Base-by-base conservation (phyloP, 2,329 filamentous ascomycete species). In the Claviceps sp. region DNA sequence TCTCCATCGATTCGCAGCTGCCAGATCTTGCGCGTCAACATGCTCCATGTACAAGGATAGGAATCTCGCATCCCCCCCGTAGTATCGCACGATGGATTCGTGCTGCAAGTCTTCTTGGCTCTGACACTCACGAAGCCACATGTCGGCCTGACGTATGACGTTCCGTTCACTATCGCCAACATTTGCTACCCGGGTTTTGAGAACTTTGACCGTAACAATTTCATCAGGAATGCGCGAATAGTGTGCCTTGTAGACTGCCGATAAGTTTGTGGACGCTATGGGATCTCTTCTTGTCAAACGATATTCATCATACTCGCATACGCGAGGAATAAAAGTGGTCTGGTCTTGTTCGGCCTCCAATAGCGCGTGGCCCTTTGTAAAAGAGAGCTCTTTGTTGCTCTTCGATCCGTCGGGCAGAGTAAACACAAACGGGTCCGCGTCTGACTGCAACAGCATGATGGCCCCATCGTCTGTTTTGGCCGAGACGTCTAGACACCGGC, bases 1-100 rank as follows among this genome's bases (percentile, higher is more conserved):
- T 24, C 77, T 73, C 78, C 77, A 81, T 8, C 70, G 66, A 41
- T 70, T 67, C 48, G 68, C 64, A 34, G 70, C 69, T 1, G 74
- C 71, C 40, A 82, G 66, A 56, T 81, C 78, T 45, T 71, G 72
- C 13, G 75, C 77, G 50, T 79, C 75, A 4, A 81, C 70, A 54
- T 80, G 75, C 60, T 81, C 78, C 78, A 82, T 81, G 59, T 80
- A 81, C 9, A 81, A 62, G 2, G 77, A 78, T 40, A 82, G 63
- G 59, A 77, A 79, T 37, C 78, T 74, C 6, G 78, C 78, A 57
- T 81, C 78, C 40, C 78, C 77, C 8, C 77, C 77, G 54, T 80
- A 78, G 50, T 79, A 69, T 22, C 72, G 72, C 52, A 80, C 77
- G 54, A 81, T 81, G 49, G 75, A 79, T 54, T 76, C 67, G 62